Conservation (phyloP, 805 yeast genomes). For the Jamesozyma gamospora region DNA sequence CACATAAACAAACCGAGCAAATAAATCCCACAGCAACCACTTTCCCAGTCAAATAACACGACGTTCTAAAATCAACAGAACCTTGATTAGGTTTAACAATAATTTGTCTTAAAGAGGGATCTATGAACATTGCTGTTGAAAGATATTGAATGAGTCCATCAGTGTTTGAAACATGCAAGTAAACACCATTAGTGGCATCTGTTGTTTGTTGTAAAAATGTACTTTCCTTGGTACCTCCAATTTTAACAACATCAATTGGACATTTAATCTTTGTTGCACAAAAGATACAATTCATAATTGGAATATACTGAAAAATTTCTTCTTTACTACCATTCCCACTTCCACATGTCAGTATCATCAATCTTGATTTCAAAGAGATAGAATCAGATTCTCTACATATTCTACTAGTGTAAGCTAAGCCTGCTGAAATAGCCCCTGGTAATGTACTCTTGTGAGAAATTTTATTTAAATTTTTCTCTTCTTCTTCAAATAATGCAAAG, state of each 20-base stretch:
- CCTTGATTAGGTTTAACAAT: constrained; percentile 74
- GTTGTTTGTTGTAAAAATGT: constrained; percentile 91
- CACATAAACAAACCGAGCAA: constrained; percentile 87
- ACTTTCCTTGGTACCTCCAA: constrained; percentile 42
- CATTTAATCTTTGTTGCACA: constrained; percentile 90
- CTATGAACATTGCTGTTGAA: constrained; percentile 73
- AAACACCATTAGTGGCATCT: constrained; percentile 89
- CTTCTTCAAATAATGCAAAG: constrained; percentile 35
- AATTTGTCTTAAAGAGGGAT: constrained; percentile 69
- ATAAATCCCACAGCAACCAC: constrained; percentile 90
- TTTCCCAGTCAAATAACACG: constrained; percentile 84
- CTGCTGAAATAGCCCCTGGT: constrained; percentile 74
- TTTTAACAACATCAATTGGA: constrained; percentile 82
- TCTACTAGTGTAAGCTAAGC: constrained; percentile 71
- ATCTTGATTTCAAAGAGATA: constrained; percentile 47
- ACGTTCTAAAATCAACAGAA: constrained; percentile 86
- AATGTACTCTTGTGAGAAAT: constrained; percentile 40
- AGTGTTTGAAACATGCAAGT: constrained; percentile 57
- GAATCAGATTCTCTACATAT: constrained; percentile 40
- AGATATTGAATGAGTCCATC: constrained; percentile 76
- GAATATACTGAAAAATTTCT: constrained; percentile 71
- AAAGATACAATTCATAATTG: constrained; percentile 91
- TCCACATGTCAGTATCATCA: constrained; percentile 41
- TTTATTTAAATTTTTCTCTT: constrained; percentile 16
- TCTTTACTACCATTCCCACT: constrained; percentile 49